phyloP scores from a whole-genome alignment of 257 asterid species.

The Jaltomata sinuosa region DNA sequence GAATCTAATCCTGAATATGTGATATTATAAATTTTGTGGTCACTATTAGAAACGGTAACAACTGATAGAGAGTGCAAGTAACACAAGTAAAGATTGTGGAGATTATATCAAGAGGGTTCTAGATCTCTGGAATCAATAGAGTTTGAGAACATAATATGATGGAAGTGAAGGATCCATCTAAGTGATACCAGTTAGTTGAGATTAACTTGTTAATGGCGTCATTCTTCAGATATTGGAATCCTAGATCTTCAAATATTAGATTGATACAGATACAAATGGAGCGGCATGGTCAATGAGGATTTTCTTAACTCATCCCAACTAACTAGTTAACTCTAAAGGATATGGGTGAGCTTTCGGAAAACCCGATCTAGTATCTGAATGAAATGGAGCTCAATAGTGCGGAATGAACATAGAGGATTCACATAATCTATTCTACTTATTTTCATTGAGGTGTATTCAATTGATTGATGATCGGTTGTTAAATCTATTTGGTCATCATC shows the following conservation, averaged over 20 bases:
- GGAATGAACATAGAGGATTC: not conserved
- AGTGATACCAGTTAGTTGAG: not conserved
- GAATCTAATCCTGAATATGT: not conserved
- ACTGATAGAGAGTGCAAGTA: not conserved
- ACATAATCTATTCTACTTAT: not conserved
- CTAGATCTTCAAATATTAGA: not conserved
- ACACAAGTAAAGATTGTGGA: not conserved
- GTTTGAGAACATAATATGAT: not conserved
- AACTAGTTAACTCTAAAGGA: not conserved
- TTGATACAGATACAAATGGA: not conserved
- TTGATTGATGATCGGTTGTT: not conserved
- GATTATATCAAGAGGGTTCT: not conserved
- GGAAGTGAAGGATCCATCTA: not conserved
- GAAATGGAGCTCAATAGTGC: not conserved
- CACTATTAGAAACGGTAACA: not conserved
- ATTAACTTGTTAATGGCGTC: not conserved
- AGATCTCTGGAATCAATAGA: not conserved
- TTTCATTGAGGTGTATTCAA: not conserved
- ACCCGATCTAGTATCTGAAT: not conserved
- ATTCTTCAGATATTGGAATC: not conserved
- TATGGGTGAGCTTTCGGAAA: not conserved
- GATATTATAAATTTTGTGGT: not conserved
- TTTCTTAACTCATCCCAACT: not conserved
- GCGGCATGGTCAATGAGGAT: not conserved
- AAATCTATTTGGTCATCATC: not conserved